Evolutionary conservation across 2,329 filamentous ascomycete genomes (phyloP).

Genomic region (Phialophora macrospora): DNA sequence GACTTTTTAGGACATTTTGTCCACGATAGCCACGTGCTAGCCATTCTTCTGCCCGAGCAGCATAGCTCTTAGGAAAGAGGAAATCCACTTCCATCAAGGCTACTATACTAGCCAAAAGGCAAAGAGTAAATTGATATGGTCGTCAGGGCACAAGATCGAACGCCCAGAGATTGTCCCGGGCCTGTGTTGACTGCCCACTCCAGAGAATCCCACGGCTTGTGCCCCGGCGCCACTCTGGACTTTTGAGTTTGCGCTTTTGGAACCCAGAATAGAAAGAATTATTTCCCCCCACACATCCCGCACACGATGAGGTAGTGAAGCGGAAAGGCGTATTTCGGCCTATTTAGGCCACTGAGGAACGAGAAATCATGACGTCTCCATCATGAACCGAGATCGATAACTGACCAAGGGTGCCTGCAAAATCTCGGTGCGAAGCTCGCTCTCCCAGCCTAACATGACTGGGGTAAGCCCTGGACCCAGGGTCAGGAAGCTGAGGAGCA

Average conservation of each 20-base stretch:
- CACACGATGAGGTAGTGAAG: not conserved
- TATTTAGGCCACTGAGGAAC: not conserved
- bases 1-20: no score
- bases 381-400: constrained; percentile 43
- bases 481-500: constrained; percentile 46
- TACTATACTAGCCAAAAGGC: not conserved
- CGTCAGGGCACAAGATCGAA: not conserved
- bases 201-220: not conserved
- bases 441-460: constrained; percentile 42
- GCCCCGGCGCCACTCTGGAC: not conserved
- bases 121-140: not conserved
- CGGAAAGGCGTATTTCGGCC: not conserved
- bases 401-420: constrained; percentile 45
- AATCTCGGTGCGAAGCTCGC: constrained; percentile 46
- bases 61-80: not conserved
- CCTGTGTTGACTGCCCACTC: not conserved
- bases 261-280: not conserved
- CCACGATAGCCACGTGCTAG: not conserved
- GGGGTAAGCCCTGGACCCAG: constrained; percentile 39
- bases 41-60: not conserved
- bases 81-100: not conserved
- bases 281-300: not conserved
- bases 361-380: constrained; percentile 18
- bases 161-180: not conserved
- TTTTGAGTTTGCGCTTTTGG: not conserved